phyloP scores from a whole-genome alignment of 75 land plant genomes.

The Azolla pinnata region DNA sequence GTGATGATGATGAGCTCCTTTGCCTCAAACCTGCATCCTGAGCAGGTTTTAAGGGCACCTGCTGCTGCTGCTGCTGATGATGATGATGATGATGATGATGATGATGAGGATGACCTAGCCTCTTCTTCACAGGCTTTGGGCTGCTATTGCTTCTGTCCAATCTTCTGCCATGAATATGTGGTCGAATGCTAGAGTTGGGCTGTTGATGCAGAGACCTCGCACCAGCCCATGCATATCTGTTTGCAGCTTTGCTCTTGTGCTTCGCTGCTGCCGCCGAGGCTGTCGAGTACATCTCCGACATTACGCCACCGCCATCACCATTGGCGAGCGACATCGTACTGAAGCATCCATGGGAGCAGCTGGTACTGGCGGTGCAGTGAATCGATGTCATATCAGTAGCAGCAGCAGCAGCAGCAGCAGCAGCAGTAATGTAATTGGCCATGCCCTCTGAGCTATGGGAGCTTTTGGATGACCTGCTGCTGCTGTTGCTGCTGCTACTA shows the following conservation, averaged over 20 bases:
- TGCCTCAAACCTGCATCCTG: too few species aligned
- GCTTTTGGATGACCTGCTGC: background rate
- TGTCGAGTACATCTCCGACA: background rate
- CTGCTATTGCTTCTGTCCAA: constrained; percentile 1
- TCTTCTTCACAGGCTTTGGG: constrained; percentile 1
- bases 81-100: too few species aligned
- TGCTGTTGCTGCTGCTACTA: background rate
- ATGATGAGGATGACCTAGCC: background rate
- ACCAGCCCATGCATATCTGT: background rate
- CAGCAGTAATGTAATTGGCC: background rate
- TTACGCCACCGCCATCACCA: background rate
- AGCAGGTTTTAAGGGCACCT: too few species aligned
- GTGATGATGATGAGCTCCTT: too few species aligned
- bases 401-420: background rate
- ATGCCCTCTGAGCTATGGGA: background rate
- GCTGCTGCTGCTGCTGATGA: too few species aligned
- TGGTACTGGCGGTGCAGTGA: background rate
- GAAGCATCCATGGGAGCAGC: background rate
- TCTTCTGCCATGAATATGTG: too few species aligned
- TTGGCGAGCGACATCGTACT: background rate
- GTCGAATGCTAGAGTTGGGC: background rate
- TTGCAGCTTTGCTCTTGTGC: background rate
- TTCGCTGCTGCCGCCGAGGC: background rate
- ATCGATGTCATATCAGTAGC: too few species aligned
- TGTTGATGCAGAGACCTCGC: background rate